phyloP scores from a whole-genome alignment of 2,329 filamentous ascomycete species.

The Fusarium tuaranense region DNA sequence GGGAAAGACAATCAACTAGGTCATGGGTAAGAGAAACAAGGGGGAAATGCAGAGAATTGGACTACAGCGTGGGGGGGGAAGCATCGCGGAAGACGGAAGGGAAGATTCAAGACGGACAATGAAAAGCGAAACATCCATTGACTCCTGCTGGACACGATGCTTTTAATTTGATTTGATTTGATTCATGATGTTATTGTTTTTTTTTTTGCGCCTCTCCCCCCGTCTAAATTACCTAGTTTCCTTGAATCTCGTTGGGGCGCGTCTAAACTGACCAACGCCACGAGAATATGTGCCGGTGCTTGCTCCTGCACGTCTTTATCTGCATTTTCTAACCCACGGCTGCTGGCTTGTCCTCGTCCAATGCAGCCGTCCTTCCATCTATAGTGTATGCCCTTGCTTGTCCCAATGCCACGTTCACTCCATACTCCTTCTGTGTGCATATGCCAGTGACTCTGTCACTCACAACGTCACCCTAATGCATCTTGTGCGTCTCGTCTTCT shows the following conservation, averaged over 20 bases:
- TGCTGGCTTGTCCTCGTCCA: conserved; percentile 1
- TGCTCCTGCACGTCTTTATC: conserved; percentile 3
- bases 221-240: conserved; percentile 2
- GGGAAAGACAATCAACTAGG: background rate
- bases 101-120: background rate
- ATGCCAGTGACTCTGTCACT: conserved; percentile 12
- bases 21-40: background rate
- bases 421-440: conserved; percentile 7
- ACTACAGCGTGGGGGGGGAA: background rate
- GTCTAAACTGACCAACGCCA: conserved; percentile 19
- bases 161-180: background rate
- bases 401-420: background rate
- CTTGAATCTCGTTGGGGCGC: conserved; percentile 28
- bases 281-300: background rate
- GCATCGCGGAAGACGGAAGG: background rate
- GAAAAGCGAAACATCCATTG: background rate
- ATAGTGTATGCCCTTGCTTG: background rate
- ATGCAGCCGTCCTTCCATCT: conserved; percentile 2
- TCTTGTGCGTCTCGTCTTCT: conserved; percentile 16
- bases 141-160: background rate
- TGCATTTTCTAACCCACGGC: conserved; percentile 11
- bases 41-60: background rate
- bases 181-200: background rate
- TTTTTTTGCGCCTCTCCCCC: background rate
- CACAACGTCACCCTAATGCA: conserved; percentile 28